These are phyloP conservation scores for Trichosanthes cucumerina DNA, from an alignment of 306 rosid species.

Conservation along the genomic window DNA sequence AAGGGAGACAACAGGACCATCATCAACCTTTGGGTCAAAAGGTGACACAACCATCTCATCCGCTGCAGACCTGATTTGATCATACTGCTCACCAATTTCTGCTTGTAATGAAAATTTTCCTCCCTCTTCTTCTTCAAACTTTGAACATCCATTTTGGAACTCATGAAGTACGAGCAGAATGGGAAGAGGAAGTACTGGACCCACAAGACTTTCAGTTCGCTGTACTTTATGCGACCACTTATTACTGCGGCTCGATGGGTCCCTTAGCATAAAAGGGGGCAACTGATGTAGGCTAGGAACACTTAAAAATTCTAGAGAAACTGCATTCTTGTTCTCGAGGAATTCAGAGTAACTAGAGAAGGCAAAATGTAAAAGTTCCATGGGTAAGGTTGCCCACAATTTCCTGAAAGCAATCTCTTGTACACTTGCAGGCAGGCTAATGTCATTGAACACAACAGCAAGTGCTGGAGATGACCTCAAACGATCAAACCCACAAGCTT, in stretches of 20 bases:
- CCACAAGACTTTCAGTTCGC: slow-evolving; percentile 33
- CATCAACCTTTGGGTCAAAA: slow-evolving; percentile 10
- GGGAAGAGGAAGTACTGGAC: slow-evolving; percentile 70
- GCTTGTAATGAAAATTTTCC: slow-evolving; percentile 22
- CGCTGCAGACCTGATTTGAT: slow-evolving; percentile 39
- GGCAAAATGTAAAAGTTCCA: slow-evolving; percentile 41
- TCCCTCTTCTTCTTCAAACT: slow-evolving; percentile 17
- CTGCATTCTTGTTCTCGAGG: slow-evolving; percentile 18
- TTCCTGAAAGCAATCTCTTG: slow-evolving; percentile 19
- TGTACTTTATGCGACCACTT: slow-evolving; percentile 29
- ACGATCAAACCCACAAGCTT: slow-evolving; percentile 36
- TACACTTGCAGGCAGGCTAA: slow-evolving; percentile 38
- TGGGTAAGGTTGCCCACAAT: slow-evolving; percentile 56
- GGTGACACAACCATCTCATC: slow-evolving; percentile 22
- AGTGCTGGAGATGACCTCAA: slow-evolving; percentile 39
- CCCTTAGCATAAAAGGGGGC: slow-evolving; percentile 62
- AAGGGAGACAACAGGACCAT: slow-evolving; percentile 32
- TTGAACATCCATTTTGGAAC: slow-evolving; percentile 26
- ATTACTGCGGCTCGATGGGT: slow-evolving; percentile 31
- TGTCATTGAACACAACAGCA: slow-evolving; percentile 35
- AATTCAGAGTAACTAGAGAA: slow-evolving; percentile 37
- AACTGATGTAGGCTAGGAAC: slow-evolving; percentile 45
- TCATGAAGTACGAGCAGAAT: slow-evolving; percentile 41
- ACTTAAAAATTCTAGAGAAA: slow-evolving; percentile 36
- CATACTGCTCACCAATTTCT: slow-evolving; percentile 21